A percentile compares a stretch with the other conserved stretches of the same genome.
phyloP scores from a whole-genome alignment of 2,329 filamentous ascomycete genomes.

The Fonsecaea monophora region DNA sequence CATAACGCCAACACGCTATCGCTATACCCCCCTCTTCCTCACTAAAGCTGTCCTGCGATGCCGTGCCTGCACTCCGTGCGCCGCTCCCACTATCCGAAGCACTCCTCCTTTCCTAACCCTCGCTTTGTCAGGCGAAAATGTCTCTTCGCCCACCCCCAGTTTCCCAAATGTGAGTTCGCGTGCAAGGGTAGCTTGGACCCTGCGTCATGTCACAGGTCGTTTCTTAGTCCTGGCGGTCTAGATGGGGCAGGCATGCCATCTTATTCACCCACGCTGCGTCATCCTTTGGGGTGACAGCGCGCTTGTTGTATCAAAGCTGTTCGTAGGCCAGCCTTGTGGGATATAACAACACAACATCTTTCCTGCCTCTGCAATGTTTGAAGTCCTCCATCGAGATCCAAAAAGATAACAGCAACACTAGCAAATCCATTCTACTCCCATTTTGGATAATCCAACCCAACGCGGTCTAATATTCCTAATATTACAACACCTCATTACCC shows the following conservation, averaged over 20 bases:
- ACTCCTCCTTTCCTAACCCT: not conserved
- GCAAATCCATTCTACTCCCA: not conserved
- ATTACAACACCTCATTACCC: not conserved
- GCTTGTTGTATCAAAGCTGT: not conserved
- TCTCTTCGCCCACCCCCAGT: not conserved
- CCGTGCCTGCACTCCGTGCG: not conserved
- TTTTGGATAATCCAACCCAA: not conserved
- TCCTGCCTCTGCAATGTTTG: not conserved
- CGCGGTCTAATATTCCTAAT: not conserved
- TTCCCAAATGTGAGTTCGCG: not conserved
- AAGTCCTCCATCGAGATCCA: not conserved
- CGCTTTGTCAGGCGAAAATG: not conserved
- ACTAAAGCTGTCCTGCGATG: not conserved
- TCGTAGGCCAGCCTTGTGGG: not conserved
- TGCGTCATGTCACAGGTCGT: not conserved
- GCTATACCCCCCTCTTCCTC: not conserved
- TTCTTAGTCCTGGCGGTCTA: not conserved
- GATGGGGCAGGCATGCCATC: not conserved
- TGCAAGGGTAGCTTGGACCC: not conserved
- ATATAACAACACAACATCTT: slow-evolving; percentile 1
- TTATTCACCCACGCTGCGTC: not conserved
- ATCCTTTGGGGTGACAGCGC: not conserved
- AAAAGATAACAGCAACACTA: not conserved
- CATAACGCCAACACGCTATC: not conserved
- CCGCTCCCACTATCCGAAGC: not conserved